Base-by-base conservation (phyloP, 2,329 filamentous ascomycete genomes). In the Sclerotinia borealis region DNA sequence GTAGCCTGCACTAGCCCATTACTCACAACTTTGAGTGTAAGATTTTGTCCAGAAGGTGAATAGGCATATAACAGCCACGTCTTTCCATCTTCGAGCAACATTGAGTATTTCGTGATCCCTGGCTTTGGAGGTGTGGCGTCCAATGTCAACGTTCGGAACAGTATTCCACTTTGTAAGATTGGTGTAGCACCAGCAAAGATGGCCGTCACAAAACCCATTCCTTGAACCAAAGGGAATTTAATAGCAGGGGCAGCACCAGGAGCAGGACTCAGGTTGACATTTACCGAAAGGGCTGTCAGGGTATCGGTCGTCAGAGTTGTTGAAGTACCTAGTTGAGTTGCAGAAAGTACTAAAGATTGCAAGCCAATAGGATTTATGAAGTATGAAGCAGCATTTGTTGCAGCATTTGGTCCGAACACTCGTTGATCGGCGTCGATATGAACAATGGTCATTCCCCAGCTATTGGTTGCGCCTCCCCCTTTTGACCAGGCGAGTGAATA, bases 191-290 rank as follows among this genome's bases (percentile, higher is more conserved):
- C 85, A 61, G 80, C 81, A 76, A 93, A 98, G 22, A 89, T 75
- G 0, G 82, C 93, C 5, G 93, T 97, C 22, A 96, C 80, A 70
- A 92, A 96, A 0, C 85, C 88, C 86, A 96, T 95, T 13, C 95
- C 95, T 73, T 98, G 93, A 0, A 96, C 86, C 9, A 97, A 73
- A 0, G 93, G 92, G 68, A 96, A 92, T 0, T 85, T 88, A 25
- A 98, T 82, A 1, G 83, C 79, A 0, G 88, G 83, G 1, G 79
- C 74, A 9, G 82, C 80, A 3, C 79, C 78, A n/a, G 75, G 72
- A 27, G 80, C 77, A 3, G 81, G 80, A 58, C 79, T 82, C 37
- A 98, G 79, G 50, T 90, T 88, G 51, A 92, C 85, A 67, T 91
- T 86, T 17, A 77, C 83, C 41, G 79, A 90, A 72, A 79, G 88